Evolutionary conservation across 2,329 filamentous ascomycete species (phyloP), one percentile per base, ranked within the genome.

Genomic region (Phoma sp.): DNA sequence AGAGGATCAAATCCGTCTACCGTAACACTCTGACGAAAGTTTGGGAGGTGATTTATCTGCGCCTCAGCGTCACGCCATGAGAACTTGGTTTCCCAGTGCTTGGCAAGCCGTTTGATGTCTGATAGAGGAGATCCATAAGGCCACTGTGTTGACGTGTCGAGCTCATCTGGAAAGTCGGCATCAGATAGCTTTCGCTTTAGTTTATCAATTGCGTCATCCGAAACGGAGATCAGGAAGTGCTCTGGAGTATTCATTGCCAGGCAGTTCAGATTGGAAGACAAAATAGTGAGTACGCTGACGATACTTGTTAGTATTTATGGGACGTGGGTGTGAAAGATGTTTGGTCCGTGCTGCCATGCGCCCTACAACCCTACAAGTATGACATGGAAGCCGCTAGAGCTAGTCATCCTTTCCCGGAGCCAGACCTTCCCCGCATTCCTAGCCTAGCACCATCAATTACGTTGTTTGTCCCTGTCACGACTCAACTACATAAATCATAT

Each of bases 51-150:
- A 65, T 90, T 90, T 9, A 90, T 68, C 41, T 79, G 77, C 4
- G 77, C 71, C 69, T 90, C 87, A 18, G 81, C 79, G 32, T 76
- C 74, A 29, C 84, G 79, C 87, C 87, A 90, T 68, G 89, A 82
- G 65, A 82, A 86, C 0, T 66, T 66, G 4, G 81, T 74, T 33
- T 79, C 75, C 87, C 86, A 90, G 60, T 83, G 77, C 4, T 77
- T 71, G 1, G 80, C 76, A 22, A 90, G 77, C 8, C 85, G 79
- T 64, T 85, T 84, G 53, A 89, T 72, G 50, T 88, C 85, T 1
- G 75, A 71, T 0, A 88, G 70, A 0, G 86, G 86, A 9, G 82
- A 78, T 13, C 87, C 87, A 61, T 86, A 82, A 13, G 82, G 77
- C 84, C 84, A 85, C 38, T 83, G 68, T 10, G 71, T 62, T 11